Base-by-base conservation (phyloP, 2,329 filamentous ascomycete genomes). In the Sporothrix curviconia region DNA sequence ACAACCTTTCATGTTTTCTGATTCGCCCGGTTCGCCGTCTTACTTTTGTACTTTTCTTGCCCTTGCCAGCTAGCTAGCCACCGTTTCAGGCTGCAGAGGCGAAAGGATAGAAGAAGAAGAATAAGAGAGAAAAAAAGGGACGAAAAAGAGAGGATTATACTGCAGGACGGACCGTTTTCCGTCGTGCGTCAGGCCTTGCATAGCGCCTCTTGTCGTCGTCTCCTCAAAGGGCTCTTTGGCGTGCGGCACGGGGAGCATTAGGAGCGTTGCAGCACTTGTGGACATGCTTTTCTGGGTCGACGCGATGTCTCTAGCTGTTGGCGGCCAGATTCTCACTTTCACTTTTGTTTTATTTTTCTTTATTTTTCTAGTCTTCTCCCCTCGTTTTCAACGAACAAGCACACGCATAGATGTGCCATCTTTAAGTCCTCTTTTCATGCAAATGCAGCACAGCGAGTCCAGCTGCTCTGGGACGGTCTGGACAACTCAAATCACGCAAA, bases 161-260 rank as follows among this genome's bases (percentile, higher is more conserved):
- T 59, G 58, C 55, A 60, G 46, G 43, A 47, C 58, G 60, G 58
- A 58, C 60, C 58, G 58, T 61, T 61, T 58, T 40, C 52, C 47
- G 52, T 39, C 40, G 46, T 32, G 58, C 17, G 25, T 56, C n/a
- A 7, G 28, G 12, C 28, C 34, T 37, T 43, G 42, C 24, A 44
- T 52, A 52, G 55, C 39, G 55, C 44, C 44, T 25, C 9, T 54
- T 19, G 40, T 17, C 43, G 30, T 19, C 15, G 15, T 28, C 7
- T 5, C 15, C n/a, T 14, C 24, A n/a, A 11, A 12, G 12, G 11
- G 25, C 12, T 32, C 15, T 44, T 43, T 28, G 25, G 39, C 14
- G 28, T 36, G 28, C 17, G 25, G 39, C 19, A 53, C 25, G 25
- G 34, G 25, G 40, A 44, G 19, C 25, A 34, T 37, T 28, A 28